Evolutionary conservation across 257 asterid genomes (phyloP).

Genomic region (Ehretia macrophylla): DNA sequence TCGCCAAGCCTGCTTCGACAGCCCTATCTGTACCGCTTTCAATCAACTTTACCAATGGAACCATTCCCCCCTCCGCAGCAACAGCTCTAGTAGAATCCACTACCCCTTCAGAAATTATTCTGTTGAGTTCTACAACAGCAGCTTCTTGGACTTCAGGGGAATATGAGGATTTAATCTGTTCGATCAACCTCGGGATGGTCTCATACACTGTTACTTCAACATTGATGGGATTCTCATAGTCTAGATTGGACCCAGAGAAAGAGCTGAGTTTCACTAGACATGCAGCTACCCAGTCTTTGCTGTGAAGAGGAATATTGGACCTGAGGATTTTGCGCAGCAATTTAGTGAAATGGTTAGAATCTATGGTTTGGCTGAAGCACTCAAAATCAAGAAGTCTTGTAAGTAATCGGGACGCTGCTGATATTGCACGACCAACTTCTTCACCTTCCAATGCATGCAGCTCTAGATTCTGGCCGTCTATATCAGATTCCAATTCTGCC

Average conservation of each 20-base stretch:
- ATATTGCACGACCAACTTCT: constrained; percentile 68
- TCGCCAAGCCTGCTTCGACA: constrained; percentile 56
- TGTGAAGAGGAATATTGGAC: constrained; percentile 48
- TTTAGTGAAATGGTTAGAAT: constrained; percentile 32
- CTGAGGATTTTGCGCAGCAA: constrained; percentile 51
- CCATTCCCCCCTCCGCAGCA: constrained; percentile 62
- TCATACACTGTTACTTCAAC: constrained; percentile 63
- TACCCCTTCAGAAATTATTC: constrained; percentile 61
- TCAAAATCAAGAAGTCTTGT: constrained; percentile 53
- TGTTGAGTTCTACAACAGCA: constrained; percentile 71
- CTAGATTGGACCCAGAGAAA: constrained; percentile 25
- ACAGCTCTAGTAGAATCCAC: constrained; percentile 53
- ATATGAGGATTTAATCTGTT: constrained; percentile 43
- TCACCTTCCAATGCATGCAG: constrained; percentile 47
- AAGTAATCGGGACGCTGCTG: constrained; percentile 65
- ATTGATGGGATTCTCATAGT: constrained; percentile 39
- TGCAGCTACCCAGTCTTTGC: constrained; percentile 83
- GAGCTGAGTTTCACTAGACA: constrained; percentile 64
- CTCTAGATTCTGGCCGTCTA: constrained; percentile 40
- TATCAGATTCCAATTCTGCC: constrained; percentile 30
- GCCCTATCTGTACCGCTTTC: constrained; percentile 50
- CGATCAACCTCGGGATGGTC: constrained; percentile 70
- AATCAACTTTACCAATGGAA: constrained; percentile 59
- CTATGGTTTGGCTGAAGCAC: constrained; percentile 26
- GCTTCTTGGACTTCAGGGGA: constrained; percentile 52